Conservation (phyloP, 2,329 filamentous ascomycete genomes). For the Nothopassalora personata region DNA sequence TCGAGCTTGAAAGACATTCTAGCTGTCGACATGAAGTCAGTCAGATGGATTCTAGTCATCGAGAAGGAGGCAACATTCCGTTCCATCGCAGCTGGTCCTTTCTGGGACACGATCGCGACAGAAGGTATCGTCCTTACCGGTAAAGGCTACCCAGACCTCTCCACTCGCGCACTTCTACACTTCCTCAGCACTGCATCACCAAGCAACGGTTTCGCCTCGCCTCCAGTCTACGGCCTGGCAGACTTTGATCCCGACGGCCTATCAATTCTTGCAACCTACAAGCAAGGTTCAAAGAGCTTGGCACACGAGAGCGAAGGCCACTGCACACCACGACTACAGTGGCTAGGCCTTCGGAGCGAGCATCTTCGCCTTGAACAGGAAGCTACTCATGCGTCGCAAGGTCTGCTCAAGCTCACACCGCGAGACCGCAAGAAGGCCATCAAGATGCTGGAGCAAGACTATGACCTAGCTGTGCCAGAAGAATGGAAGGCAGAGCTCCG, state of each 20-base stretch:
- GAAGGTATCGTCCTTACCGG: conserved; percentile 67
- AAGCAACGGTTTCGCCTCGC: conserved; percentile 36
- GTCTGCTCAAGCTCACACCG: conserved; percentile 47
- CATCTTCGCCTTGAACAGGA: conserved; percentile 20
- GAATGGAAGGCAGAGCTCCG: conserved; percentile 56
- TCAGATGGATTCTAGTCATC: conserved; percentile 65
- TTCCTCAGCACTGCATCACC: conserved; percentile 47
- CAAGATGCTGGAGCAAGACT: conserved; percentile 42
- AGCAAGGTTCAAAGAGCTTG: conserved; percentile 59
- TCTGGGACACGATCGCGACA: conserved; percentile 48
- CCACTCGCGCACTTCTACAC: conserved; percentile 61
- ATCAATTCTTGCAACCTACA: conserved; percentile 68
- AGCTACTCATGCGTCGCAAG: conserved; percentile 33
- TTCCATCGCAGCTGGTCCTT: conserved; percentile 54
- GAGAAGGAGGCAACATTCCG: conserved; percentile 83
- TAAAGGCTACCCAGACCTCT: conserved; percentile 76
- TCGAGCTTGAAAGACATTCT: conserved; percentile 50
- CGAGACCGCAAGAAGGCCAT: conserved; percentile 56
- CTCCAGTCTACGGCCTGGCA: conserved; percentile 58
- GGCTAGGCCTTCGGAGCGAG: conserved; percentile 57
- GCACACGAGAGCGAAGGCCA: conserved; percentile 53
- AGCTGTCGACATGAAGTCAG: conserved; percentile 44
- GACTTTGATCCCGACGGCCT: conserved; percentile 76
- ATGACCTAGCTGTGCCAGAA: neutral
- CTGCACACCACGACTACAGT: conserved; percentile 50